Percentiles rank a stretch among this genome's conserved stretches.
Conservation (phyloP, 164 flowering plant species). For the Santalum album region DNA sequence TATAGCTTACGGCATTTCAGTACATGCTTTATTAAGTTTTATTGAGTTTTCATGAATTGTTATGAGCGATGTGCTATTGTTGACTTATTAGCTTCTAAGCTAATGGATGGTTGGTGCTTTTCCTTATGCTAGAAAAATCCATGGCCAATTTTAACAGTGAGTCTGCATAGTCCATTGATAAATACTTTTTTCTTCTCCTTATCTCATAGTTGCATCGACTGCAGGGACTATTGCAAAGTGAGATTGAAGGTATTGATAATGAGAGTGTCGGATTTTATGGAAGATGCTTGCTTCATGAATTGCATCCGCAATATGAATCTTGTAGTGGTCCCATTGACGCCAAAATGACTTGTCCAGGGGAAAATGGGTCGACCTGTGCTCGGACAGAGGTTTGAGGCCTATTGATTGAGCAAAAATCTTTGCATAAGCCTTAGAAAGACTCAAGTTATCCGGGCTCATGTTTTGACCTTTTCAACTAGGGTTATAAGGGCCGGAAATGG, state of each 20-base stretch:
- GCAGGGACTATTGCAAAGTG: slow-evolving; percentile 62
- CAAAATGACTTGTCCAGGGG: slow-evolving; percentile 11
- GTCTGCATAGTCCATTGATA: no score
- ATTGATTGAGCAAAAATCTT: not conserved
- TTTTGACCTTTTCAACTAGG: slow-evolving; percentile 23
- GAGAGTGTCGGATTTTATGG: slow-evolving; percentile 58
- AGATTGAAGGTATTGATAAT: slow-evolving; percentile 52
- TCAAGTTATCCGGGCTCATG: not conserved
- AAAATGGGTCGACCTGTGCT: slow-evolving; percentile 38
- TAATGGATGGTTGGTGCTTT: no score
- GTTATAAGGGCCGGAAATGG: slow-evolving; percentile 50
- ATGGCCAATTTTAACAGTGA: no score
- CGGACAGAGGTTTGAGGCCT: slow-evolving; percentile 46
- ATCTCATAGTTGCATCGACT: not conserved
- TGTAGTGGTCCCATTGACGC: slow-evolving; percentile 11
- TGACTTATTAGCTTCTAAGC: no score
- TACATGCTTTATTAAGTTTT: no score
- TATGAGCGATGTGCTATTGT: no score
- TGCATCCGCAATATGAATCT: slow-evolving; percentile 10
- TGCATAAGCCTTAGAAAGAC: not conserved
- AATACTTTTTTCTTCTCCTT: no score
- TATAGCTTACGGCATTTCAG: no score
- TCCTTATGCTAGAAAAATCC: no score
- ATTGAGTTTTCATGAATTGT: no score
- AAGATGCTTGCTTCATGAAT: slow-evolving; percentile 46